Evolutionary conservation across 371 early-diverging fungal genomes (phyloP).

Genomic region (Encephalitozoon intestinalis): DNA sequence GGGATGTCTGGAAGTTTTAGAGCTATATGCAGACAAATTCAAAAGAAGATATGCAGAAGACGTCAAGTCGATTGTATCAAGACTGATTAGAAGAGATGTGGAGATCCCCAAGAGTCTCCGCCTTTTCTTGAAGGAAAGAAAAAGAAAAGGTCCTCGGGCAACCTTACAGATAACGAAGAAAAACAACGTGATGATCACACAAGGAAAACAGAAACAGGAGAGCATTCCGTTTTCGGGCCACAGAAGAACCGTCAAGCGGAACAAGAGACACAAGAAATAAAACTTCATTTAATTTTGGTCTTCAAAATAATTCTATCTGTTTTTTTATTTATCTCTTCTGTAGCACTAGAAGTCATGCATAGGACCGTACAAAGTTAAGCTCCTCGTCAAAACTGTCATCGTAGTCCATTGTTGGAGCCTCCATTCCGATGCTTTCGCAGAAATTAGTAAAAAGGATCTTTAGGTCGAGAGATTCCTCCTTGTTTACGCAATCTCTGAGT

Average conservation of each 20-base stretch:
- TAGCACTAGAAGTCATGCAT: background rate
- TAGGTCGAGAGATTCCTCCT: background rate
- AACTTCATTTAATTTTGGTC: background rate
- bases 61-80: background rate
- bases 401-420: background rate
- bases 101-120: background rate
- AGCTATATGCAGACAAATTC: constrained; percentile 16
- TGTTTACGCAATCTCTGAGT: background rate
- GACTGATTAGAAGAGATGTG: background rate
- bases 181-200: background rate
- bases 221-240: background rate
- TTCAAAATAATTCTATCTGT: background rate
- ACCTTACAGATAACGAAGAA: constrained; percentile 7
- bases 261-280: constrained; percentile 1
- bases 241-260: background rate
- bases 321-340: background rate
- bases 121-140: background rate
- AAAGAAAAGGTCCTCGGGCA: background rate
- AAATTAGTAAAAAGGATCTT: constrained; percentile 5
- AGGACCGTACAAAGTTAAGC: background rate
- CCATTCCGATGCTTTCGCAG: constrained; percentile 16
- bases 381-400: constrained; percentile 29
- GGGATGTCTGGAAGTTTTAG: background rate
- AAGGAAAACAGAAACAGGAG: background rate
- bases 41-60: constrained; percentile 17